Evolutionary conservation across 164 flowering plant genomes (phyloP).

Genomic region (Liriodendron chinense): DNA sequence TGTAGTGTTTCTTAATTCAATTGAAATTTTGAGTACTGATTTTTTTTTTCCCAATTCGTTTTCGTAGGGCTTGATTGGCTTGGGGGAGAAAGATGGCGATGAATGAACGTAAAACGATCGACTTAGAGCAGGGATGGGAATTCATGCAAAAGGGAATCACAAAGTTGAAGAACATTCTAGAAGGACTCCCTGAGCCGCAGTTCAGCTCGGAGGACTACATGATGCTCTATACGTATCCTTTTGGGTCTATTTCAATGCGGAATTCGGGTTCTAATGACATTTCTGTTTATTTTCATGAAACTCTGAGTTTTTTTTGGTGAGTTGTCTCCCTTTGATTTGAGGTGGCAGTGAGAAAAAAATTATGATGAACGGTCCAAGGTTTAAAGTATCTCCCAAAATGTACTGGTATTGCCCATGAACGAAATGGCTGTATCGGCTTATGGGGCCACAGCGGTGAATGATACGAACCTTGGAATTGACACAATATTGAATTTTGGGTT

Average conservation of each 20-base stretch:
- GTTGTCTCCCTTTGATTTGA: too few species aligned
- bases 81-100: constrained; percentile 26
- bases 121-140: constrained; percentile 82
- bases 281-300: background rate
- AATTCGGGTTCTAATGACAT: background rate
- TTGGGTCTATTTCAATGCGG: too few species aligned
- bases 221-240: constrained; percentile 82
- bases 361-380: background rate
- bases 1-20: too few species aligned
- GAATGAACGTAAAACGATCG: constrained; percentile 58
- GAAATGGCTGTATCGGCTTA: too few species aligned
- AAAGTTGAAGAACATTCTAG: constrained; percentile 79
- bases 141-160: constrained; percentile 78
- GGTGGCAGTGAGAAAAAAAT: background rate
- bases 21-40: background rate
- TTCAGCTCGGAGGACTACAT: constrained; percentile 81
- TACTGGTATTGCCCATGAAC: too few species aligned
- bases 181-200: constrained; percentile 58
- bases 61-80: background rate
- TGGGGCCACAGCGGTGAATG: too few species aligned
- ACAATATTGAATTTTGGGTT: too few species aligned
- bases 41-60: background rate
- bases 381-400: too few species aligned
- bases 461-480: too few species aligned
- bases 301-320: background rate